Evolutionary conservation across 768 basidiomycete genomes (phyloP).

Genomic region (Bullera alba): DNA sequence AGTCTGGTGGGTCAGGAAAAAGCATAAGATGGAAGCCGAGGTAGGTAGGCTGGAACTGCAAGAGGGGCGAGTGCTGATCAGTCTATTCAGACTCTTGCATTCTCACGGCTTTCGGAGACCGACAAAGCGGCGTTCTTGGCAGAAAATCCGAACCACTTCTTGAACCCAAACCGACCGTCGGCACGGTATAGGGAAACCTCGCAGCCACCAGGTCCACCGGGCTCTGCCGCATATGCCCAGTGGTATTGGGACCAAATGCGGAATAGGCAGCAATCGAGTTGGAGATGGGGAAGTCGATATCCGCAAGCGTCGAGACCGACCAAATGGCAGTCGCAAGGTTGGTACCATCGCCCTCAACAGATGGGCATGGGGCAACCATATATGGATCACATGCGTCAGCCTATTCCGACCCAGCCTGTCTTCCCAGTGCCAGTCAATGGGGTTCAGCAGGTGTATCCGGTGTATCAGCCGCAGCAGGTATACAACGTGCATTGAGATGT

Average conservation of each 20-base stretch:
- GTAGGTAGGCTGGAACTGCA: constrained; percentile 17
- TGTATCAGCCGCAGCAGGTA: too few relatives aligned
- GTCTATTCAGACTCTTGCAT: constrained; percentile 25
- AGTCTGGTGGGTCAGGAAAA: constrained; percentile 31
- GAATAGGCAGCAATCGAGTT: constrained; percentile 4
- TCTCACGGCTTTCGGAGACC: constrained; percentile 30
- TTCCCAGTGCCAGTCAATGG: too few relatives aligned
- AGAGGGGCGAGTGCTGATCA: neutral
- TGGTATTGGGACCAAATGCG: constrained; percentile 22
- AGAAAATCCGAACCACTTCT: constrained; percentile 31
- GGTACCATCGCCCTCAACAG: too few relatives aligned
- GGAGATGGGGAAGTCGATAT: neutral
- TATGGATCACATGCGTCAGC: too few relatives aligned
- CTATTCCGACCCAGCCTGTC: too few relatives aligned
- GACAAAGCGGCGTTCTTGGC: constrained; percentile 32
- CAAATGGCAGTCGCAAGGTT: too few relatives aligned
- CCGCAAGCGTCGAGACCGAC: too few relatives aligned
- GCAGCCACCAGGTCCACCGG: constrained; percentile 13
- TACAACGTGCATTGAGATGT: too few relatives aligned
- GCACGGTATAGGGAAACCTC: neutral
- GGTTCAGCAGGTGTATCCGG: too few relatives aligned
- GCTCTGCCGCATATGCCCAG: constrained; percentile 12
- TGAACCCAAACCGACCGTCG: constrained; percentile 20
- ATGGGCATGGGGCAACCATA: too few relatives aligned
- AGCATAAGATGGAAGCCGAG: constrained; percentile 23